Percentiles rank a stretch among this genome's conserved stretches.
Evolutionary conservation across 2,329 filamentous ascomycete genomes (phyloP).

Genomic region (Paradendryphiella salina): DNA sequence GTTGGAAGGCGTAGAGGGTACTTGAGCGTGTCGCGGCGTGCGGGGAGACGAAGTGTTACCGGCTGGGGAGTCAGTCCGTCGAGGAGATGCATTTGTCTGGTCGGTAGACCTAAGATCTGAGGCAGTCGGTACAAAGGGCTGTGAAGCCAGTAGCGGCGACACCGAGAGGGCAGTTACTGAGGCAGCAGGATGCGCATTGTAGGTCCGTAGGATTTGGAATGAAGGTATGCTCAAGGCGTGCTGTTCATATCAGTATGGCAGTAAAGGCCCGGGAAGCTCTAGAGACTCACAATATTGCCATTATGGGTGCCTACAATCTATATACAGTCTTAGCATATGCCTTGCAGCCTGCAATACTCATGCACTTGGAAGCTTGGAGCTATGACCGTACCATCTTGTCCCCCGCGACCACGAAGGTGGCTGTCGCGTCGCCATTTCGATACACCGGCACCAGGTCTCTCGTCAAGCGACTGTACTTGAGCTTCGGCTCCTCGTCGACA

Average conservation of each 20-base stretch:
- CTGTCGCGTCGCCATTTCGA: conserved; percentile 92
- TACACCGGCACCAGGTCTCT: conserved; percentile 79
- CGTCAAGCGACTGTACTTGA: conserved; percentile 91
- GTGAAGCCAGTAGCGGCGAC: conserved; percentile 74
- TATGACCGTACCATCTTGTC: conserved; percentile 83
- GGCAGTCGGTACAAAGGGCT: conserved; percentile 43
- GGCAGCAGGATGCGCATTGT: conserved; percentile 83
- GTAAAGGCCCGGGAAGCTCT: neutral
- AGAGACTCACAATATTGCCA: conserved; percentile 81
- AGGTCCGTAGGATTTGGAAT: conserved; percentile 79
- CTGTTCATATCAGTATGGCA: conserved; percentile 50
- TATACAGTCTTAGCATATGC: conserved; percentile 40
- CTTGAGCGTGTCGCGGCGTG: conserved; percentile 58
- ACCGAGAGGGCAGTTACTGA: conserved; percentile 89
- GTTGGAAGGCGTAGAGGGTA: conserved; percentile 80
- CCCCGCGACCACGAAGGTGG: conserved; percentile 83
- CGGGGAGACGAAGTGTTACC: conserved; percentile 54
- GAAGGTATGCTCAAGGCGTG: conserved; percentile 83
- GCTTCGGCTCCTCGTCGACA: conserved; percentile 88
- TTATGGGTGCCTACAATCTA: conserved; percentile 94
- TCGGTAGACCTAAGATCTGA: conserved; percentile 30
- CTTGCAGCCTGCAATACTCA: conserved; percentile 66
- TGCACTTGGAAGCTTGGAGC: conserved; percentile 10
- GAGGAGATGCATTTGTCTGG: conserved; percentile 48
- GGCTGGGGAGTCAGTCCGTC: conserved; percentile 32